phyloP scores from a whole-genome alignment of 129 eudicot genomes.

The Apium graveolens region DNA sequence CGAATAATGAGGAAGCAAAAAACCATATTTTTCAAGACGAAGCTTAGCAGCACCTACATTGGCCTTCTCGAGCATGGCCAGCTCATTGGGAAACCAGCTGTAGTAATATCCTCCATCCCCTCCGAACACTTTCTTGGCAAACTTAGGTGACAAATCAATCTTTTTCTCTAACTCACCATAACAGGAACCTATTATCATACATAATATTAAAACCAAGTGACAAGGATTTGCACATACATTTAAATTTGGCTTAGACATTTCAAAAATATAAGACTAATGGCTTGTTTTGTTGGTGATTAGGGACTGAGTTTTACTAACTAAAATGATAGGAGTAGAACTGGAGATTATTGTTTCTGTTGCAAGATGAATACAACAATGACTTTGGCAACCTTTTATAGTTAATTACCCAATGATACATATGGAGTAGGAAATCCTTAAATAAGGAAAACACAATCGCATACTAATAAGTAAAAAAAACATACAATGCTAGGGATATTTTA shows the following conservation, averaged over 20 bases:
- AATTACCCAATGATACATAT: too few relatives aligned
- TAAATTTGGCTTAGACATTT: neutral
- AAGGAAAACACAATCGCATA: too few relatives aligned
- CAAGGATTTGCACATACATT: neutral
- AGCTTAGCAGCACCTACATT: constrained; percentile 75
- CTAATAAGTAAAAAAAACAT: too few relatives aligned
- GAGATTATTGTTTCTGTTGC: neutral
- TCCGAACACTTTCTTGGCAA: constrained; percentile 41
- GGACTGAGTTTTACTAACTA: neutral
- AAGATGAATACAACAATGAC: neutral
- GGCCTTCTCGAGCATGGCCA: constrained; percentile 58
- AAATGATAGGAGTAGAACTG: neutral
- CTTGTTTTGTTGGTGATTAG: neutral
- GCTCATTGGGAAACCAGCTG: constrained; percentile 68
- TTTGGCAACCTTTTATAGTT: neutral
- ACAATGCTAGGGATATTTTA: too few relatives aligned
- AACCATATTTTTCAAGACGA: constrained; percentile 46
- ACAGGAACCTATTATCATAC: neutral
- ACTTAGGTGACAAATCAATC: constrained; percentile 52
- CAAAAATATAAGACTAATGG: neutral
- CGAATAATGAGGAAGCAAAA: constrained; percentile 54
- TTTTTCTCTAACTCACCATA: neutral
- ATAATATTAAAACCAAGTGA: neutral
- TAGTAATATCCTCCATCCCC: constrained; percentile 59
- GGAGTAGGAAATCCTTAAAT: too few relatives aligned